phyloP scores from a whole-genome alignment of 495 filamentous ascomycete genomes.

The Aspergillus biplanus region DNA sequence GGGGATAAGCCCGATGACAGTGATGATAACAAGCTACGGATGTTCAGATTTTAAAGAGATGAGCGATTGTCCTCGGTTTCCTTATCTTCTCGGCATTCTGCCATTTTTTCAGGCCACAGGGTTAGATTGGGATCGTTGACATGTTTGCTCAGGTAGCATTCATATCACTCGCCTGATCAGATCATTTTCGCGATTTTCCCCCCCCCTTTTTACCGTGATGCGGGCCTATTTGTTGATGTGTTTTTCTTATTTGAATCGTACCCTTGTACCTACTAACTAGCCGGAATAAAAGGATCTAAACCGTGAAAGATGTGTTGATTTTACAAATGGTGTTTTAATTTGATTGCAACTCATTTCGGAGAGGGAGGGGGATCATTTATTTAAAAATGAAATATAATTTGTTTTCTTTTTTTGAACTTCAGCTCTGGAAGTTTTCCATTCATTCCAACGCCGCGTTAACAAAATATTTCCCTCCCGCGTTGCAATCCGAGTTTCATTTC shows the following conservation, averaged over 20 bases:
- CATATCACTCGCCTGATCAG: neutral
- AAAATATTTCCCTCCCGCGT: conserved; percentile 41
- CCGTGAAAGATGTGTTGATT: too few species aligned
- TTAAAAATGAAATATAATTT: conserved; percentile 30
- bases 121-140: neutral
- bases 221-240: neutral
- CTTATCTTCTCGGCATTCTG: neutral
- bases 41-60: conserved; percentile 30
- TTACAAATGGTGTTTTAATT: conserved; percentile 12
- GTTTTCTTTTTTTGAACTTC: conserved; percentile 34
- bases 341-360: conserved; percentile 45
- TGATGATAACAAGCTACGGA: conserved; percentile 34
- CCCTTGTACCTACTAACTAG: conserved; percentile 22
- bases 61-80: neutral
- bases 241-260: conserved; percentile 4
- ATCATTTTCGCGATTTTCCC: neutral
- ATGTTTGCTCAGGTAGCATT: conserved; percentile 18
- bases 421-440: conserved; percentile 47
- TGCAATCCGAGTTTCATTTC: conserved; percentile 39
- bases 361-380: conserved; percentile 42
- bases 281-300: conserved; percentile 11
- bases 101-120: neutral
- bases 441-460: conserved; percentile 49
- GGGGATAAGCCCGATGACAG: conserved; percentile 31
- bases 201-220: neutral